phyloP scores from a whole-genome alignment of 495 filamentous ascomycete species.

The Aspergillus affinis region DNA sequence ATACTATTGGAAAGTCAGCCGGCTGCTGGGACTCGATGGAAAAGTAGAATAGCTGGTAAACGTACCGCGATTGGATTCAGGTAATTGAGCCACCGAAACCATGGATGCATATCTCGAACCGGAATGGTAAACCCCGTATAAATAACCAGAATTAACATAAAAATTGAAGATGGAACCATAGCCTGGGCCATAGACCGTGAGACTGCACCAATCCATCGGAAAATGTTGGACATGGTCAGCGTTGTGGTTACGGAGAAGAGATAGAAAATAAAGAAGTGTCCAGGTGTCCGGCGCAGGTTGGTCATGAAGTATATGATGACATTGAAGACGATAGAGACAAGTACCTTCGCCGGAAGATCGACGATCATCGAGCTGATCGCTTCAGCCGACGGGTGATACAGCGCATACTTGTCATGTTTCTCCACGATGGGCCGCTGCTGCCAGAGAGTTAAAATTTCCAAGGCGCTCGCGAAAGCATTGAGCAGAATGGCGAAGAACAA shows the following conservation, averaged over 20 bases:
- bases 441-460: conserved; percentile 81
- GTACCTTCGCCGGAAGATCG: conserved; percentile 67
- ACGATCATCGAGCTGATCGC: conserved; percentile 79
- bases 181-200: conserved; percentile 80
- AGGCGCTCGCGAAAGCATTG: conserved; percentile 75
- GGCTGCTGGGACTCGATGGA: neutral
- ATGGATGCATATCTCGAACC: conserved; percentile 66
- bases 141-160: conserved; percentile 80
- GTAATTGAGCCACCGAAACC: conserved; percentile 88
- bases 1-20: conserved; percentile 46
- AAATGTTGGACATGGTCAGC: conserved; percentile 74
- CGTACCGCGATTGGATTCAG: conserved; percentile 70
- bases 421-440: conserved; percentile 89
- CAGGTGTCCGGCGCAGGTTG: conserved; percentile 72
- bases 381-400: conserved; percentile 89
- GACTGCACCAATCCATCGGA: conserved; percentile 78
- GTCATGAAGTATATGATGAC: conserved; percentile 84
- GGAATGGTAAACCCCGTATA: conserved; percentile 93
- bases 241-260: conserved; percentile 67
- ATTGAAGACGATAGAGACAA: conserved; percentile 60
- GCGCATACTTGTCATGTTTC: conserved; percentile 85
- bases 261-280: conserved; percentile 80
- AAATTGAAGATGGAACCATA: conserved; percentile 76
- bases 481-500: conserved; percentile 86
- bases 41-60: neutral